These are phyloP conservation scores for Aspergillus niger DNA, from an alignment of 2,329 filamentous ascomycete genomes.

Conservation along the genomic window DNA sequence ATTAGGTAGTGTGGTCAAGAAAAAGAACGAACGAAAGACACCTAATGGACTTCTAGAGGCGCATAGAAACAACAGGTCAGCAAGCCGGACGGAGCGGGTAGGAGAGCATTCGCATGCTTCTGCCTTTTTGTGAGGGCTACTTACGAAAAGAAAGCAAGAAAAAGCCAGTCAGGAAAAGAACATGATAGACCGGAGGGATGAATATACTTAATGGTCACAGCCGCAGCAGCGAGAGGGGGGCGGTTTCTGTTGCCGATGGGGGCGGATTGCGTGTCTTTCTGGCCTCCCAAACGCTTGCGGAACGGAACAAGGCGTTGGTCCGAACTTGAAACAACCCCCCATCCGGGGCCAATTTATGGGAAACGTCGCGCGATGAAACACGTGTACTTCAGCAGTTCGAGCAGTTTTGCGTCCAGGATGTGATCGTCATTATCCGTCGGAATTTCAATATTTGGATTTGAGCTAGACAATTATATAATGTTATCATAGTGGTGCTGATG, in stretches of 20 bases:
- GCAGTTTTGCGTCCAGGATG: not conserved
- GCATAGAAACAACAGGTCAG: conserved; percentile 6
- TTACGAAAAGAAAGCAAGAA: not conserved
- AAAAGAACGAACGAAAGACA: conserved; percentile 16
- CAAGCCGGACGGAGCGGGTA: not conserved
- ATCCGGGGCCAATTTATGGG: not conserved
- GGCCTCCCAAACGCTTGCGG: conserved; percentile 14
- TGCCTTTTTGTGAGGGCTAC: not conserved
- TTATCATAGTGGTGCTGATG: not conserved
- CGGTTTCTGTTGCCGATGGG: conserved; percentile 1
- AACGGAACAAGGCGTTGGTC: conserved; percentile 27
- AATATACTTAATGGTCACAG: conserved; percentile 3
- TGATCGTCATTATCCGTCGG: not conserved
- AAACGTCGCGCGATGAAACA: not conserved
- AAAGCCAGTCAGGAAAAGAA: conserved; percentile 18
- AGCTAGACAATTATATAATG: not conserved
- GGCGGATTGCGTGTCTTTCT: conserved; percentile 28
- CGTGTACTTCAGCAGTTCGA: not conserved
- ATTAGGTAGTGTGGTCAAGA: conserved; percentile 20
- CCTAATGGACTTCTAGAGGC: conserved; percentile 11
- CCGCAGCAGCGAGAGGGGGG: not conserved
- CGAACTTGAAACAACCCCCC: conserved; percentile 12
- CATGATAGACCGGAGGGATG: conserved; percentile 16
- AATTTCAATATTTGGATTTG: not conserved
- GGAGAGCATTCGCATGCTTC: conserved; percentile 12